Evolutionary conservation across 805 yeast genomes (phyloP), one percentile per base, ranked within the genome.

Genomic region (Metschnikowia continentalis): DNA sequence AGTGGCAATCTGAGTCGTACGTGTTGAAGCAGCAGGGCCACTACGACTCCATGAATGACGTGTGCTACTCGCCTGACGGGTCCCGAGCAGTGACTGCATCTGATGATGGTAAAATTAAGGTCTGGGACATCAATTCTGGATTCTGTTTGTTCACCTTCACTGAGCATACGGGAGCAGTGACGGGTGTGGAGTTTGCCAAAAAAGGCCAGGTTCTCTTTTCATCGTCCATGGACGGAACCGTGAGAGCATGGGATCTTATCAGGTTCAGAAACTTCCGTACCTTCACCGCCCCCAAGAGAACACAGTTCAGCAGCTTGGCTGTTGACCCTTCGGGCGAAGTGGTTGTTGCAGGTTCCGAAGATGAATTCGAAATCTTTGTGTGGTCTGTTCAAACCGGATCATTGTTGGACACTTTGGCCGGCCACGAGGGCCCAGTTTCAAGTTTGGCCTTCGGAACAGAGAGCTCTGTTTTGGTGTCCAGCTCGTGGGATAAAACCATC

Each of bases 371-470:
- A 51, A 88, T 94, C 52, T 91, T 88, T 63, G 90, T 94, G 33
- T 94, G 99, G 99, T 89, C 96, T 5, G 97, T 94, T 1, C 98
- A 94, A 72, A 91, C 97, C 0, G 86, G 96, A 1, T 97, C 91
- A 65, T 72, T 94, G 44, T 78, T 94, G 49, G 99, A 94, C 63
- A 79, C 88, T 14, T 74, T 94, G 46, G 74, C 91, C 5, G 99
- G 99, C 10, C 99, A 94, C 69, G 96, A 88, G 60, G 99, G 97
- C 2, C 99, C 99, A 0, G 84, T 94, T 3, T 88, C 96, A 1
- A 83, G 90, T 56, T 74, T 94, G 38, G 81, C 92, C 10, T 92
- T 94, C 66, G 96, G 97, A 43, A 72, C 71, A 11, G 96, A 90
- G 61, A 87, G 82, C 53, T 74, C 83, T 3, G 76, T 83, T 13